phyloP scores from a whole-genome alignment of 2,329 filamentous ascomycete genomes.

The Mollisiaceae sp. region DNA sequence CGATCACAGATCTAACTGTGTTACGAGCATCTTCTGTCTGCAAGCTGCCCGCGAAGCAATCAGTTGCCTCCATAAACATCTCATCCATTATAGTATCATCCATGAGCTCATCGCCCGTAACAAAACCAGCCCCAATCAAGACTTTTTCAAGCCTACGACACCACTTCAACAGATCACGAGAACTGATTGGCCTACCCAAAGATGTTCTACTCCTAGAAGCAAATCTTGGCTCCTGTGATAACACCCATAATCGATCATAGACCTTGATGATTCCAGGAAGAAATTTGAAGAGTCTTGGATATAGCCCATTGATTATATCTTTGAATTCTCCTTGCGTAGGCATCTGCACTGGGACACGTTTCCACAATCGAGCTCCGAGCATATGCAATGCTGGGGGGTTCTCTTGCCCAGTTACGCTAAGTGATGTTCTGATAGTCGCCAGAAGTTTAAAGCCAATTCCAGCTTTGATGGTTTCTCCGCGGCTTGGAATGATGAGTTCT shows the following conservation, averaged over 20 bases:
- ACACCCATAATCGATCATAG: slow-evolving; percentile 57
- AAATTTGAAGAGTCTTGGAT: slow-evolving; percentile 71
- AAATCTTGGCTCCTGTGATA: slow-evolving; percentile 50
- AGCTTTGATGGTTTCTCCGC: slow-evolving; percentile 84
- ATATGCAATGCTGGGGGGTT: slow-evolving; percentile 70
- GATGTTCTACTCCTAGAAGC: slow-evolving; percentile 54
- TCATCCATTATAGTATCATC: slow-evolving; percentile 75
- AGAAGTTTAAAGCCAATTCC: slow-evolving; percentile 87
- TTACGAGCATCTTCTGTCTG: slow-evolving; percentile 67
- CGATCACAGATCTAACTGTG: slow-evolving; percentile 71
- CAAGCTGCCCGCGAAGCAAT: slow-evolving; percentile 87
- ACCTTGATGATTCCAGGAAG: slow-evolving; percentile 63
- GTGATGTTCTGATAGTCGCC: slow-evolving; percentile 83
- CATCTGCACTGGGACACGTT: slow-evolving; percentile 70
- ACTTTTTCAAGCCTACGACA: slow-evolving; percentile 76
- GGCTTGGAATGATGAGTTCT: slow-evolving; percentile 88
- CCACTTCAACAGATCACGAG: slow-evolving; percentile 90
- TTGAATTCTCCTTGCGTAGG: slow-evolving; percentile 73
- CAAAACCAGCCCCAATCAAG: slow-evolving; percentile 64
- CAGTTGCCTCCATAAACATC: slow-evolving; percentile 92
- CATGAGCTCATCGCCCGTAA: slow-evolving; percentile 71
- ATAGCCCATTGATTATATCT: slow-evolving; percentile 72
- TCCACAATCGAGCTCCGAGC: slow-evolving; percentile 88
- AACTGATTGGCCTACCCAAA: slow-evolving; percentile 60
- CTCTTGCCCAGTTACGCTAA: slow-evolving; percentile 69